phyloP scores from a whole-genome alignment of 768 basidiomycete genomes.

The Boletus sp. region DNA sequence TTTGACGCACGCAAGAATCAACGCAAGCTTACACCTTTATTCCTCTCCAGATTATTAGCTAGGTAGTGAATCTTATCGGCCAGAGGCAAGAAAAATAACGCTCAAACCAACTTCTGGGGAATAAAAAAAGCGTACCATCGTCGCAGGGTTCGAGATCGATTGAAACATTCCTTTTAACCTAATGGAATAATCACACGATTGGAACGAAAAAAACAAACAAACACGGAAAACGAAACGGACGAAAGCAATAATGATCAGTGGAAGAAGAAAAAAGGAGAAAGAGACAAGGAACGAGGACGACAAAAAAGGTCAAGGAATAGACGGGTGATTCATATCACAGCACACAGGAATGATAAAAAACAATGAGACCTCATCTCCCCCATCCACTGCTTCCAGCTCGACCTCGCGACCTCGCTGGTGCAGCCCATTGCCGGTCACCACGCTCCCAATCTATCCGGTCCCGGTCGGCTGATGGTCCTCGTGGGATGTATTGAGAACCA shows the following conservation, averaged over 20 bases:
- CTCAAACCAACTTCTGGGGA: not conserved
- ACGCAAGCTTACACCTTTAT: constrained; percentile 9
- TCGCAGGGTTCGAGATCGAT: not conserved
- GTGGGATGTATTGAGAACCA: constrained; percentile 40
- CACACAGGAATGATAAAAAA: constrained; percentile 12
- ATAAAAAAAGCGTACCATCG: not conserved
- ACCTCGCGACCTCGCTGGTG: constrained; percentile 29
- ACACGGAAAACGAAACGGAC: not conserved
- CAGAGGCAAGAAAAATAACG: not conserved
- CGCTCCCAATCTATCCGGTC: constrained; percentile 47
- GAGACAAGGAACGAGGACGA: not conserved
- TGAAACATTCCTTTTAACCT: constrained; percentile 8
- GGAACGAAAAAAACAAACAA: not conserved
- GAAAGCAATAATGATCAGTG: constrained; percentile 36
- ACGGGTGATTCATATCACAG: constrained; percentile 9
- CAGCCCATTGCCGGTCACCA: constrained; percentile 38
- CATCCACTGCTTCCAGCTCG: constrained; percentile 38
- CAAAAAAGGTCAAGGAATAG: not conserved
- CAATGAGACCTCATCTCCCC: constrained; percentile 24
- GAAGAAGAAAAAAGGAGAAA: constrained; percentile 7
- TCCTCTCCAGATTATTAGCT: constrained; percentile 7
- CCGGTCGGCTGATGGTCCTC: constrained; percentile 53
- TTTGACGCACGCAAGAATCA: not conserved
- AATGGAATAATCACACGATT: constrained; percentile 7
- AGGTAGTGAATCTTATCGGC: constrained; percentile 1